Evolutionary conservation across 106 monocot genomes (phyloP), one percentile per base, ranked within the genome.

Genomic region (Platanthera zijinensis): DNA sequence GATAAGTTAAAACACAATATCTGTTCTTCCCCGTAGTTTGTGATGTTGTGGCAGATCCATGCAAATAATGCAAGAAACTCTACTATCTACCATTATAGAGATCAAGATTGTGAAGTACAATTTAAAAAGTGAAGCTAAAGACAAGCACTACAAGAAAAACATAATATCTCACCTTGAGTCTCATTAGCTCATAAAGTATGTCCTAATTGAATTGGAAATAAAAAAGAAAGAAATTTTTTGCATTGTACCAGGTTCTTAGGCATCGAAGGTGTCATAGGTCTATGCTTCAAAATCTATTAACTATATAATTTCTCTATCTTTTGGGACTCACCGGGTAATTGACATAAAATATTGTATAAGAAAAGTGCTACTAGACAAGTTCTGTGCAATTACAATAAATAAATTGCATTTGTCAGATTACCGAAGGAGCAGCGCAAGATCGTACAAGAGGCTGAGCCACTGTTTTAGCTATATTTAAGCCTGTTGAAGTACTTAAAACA

Each of bases 401-500:
- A 69, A 22, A 7, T 22, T 2, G 72, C 9, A 63, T 5, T 47
- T 57, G 51, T 56, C 57, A 52, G 51, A 59, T 78, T 75, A 92
- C 88, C 82, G 80, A 86, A 4, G 84, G 88, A 18, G 77, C 56
- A 10, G 77, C 73, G 71, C 84, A 78, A 84, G 79, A 75, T 30
- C 84, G 70, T 73, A 73, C 61, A 15, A 88, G 91, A 68, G 78
- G 76, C 73, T 88, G 86, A 50, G 84, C 84, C 76, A 91, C 73
- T 75, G 91, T 78, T 78, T 91, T 86, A 45, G 91, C 91, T 88
- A 91, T 91, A 62, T 88, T 88, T 77, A 91, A 82, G 45, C 91
- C 76, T 49, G 80, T 86, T 1, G 52, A 56, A 48, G 76, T 51
- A 73, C 53, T 78, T 18, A 72, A 68, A 12, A 62, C 21, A 62